Base-by-base conservation (phyloP, 2,329 filamentous ascomycete species). In the Pezicula rhizophila region DNA sequence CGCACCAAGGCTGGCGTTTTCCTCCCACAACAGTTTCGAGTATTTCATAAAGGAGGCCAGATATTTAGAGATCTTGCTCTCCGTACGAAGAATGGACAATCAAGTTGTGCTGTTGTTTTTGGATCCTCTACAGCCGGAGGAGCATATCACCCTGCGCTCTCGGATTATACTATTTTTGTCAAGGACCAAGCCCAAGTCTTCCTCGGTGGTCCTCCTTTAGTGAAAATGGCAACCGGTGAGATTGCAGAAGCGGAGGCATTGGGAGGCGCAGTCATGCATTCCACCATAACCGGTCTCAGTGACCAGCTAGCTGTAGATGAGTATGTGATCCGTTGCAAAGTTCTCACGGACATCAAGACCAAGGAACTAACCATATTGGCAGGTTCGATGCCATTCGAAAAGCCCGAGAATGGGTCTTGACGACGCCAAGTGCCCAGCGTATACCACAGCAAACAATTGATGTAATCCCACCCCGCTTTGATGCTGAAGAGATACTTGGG, bases 141-240 rank as follows among this genome's bases (percentile, higher is more conserved):
- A 8, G 68, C 68, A 14, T 70, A 70, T 46, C 66, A 70, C 45
- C 68, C 68, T 1, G 68, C 65, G 2, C 48, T 71, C 2, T 70
- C 70, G 1, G 63, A 72, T 49, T 71, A 72, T 46, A 71, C 68
- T 7, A 69, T 70, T 34, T 70, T 70, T 42, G 68, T 70, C 0
- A 58, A 70, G 38, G 61, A 66, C 12, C 69, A 74, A 50, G 70
- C 68, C 0, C 70, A 73, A 47, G 69, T 68, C 0, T 74, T 72
- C 44, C 60, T 73, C 1, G 71, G 65, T 6, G 70, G 71, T 0
- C 71, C 71, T 0, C 71, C 71, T 0, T 59, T 73, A 7, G 70
- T 73, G 1, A 71, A 72, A 50, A 72, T 73, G 70, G 70, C 71
- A 0, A 74, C 70, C 0, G 70, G 71, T 2, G 70, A 74, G 45